Evolutionary conservation across 1,284 basidiomycete genomes (phyloP), one percentile per base, ranked within the genome.

Genomic region (Cutaneotrichosporon mucoides): DNA sequence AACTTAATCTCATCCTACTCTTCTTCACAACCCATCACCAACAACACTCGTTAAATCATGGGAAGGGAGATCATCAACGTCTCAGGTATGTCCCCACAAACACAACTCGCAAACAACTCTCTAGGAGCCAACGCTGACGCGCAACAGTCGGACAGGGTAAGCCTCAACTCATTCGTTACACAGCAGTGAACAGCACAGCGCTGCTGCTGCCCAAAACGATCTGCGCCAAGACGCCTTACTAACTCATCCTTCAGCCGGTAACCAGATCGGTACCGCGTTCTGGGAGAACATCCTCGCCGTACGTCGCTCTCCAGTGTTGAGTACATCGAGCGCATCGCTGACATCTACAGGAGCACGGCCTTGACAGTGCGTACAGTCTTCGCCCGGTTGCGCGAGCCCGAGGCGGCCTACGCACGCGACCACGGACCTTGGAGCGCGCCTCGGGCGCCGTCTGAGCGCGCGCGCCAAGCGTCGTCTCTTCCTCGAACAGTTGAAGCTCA

Each of bases 211-310:
- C 24, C 53, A 36, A 15, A 33, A 42, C 9, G 12, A 49, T 36
- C 47, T 13, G 35, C 51, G 34, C n/a, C 47, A 35, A 15, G 36
- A 38, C 55, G 41, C 47, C 16, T 36, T 38, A 42, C 35, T 13
- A 16, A 38, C 45, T 2, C 24, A 41, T 34, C 50, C 12, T 9
- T 4, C 50, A 72, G 73, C 73, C 56, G 73, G 73, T 59, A 74
- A 76, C 59, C 73, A 76, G 62, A 72, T 76, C 60, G 72, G 70
- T 42, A 69, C 68, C 15, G 74, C 75, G 9, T 78, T 76, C 69
- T 78, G 75, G 75, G 69, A 73, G 51, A 70, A 74, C 57, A 72
- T 78, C 56, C 71, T 78, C 34, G 68, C 67, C 59, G 73, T 73
- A 41, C 57, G 69, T 63, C 1, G 7, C 7, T n/a, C 10, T 33